phyloP scores from a whole-genome alignment of 1,284 basidiomycete genomes.

The Blastosporella zonata region DNA sequence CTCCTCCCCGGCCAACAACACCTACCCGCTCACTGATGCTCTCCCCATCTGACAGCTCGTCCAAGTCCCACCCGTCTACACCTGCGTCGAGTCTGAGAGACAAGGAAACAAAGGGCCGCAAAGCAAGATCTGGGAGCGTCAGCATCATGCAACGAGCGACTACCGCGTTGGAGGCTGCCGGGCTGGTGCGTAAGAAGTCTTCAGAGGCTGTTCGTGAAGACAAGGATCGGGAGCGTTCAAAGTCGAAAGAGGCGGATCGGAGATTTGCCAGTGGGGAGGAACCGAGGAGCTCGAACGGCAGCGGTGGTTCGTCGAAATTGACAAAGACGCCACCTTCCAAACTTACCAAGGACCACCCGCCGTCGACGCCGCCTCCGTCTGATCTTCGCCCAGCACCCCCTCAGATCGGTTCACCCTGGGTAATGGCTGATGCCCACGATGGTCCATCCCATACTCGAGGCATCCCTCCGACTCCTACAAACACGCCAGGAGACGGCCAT shows the following conservation, averaged over 20 bases:
- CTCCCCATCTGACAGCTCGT: conserved; percentile 50
- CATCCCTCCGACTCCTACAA: conserved; percentile 44
- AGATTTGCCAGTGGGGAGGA: conserved; percentile 51
- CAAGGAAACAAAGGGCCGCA: conserved; percentile 56
- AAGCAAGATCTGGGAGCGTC: conserved; percentile 77
- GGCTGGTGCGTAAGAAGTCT: conserved; percentile 78
- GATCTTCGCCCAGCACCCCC: conserved; percentile 40
- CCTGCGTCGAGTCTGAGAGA: conserved; percentile 56
- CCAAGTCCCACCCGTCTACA: conserved; percentile 61
- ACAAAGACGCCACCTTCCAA: conserved; percentile 68
- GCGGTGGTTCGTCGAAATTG: conserved; percentile 51
- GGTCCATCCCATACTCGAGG: conserved; percentile 26
- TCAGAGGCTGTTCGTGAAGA: conserved; percentile 66
- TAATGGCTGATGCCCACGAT: conserved; percentile 49
- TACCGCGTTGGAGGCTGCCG: conserved; percentile 80
- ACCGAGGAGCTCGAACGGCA: conserved; percentile 59
- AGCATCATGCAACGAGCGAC: conserved; percentile 94
- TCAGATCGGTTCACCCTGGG: conserved; percentile 67
- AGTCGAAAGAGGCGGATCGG: conserved; percentile 35
- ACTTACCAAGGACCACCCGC: conserved; percentile 47
- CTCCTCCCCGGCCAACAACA: conserved; percentile 52
- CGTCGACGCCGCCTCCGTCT: conserved; percentile 48
- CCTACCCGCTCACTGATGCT: conserved; percentile 51
- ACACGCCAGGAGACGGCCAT: conserved; percentile 48
- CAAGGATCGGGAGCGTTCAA: conserved; percentile 43